Evolutionary conservation across 2,329 filamentous ascomycete species (phyloP).

Genomic region (Kalmusia sp.): DNA sequence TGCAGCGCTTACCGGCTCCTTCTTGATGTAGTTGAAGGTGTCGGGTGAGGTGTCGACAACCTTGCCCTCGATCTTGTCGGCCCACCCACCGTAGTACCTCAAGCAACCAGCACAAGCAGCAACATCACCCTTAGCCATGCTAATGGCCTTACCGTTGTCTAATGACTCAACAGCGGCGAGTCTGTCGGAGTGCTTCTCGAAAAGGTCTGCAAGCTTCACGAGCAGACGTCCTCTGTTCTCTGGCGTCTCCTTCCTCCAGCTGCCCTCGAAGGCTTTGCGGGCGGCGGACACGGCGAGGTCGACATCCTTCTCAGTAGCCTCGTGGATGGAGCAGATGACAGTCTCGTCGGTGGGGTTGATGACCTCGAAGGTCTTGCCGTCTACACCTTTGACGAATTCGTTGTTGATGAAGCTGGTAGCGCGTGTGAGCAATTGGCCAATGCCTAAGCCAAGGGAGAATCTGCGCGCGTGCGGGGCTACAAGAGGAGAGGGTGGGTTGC

Average conservation of each 20-base stretch:
- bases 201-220: constrained; percentile 78
- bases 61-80: constrained; percentile 90
- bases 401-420: constrained; percentile 92
- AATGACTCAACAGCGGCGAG: constrained; percentile 85
- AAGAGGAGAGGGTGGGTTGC: constrained; percentile 10
- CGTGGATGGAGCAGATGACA: constrained; percentile 80
- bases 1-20: constrained; percentile 68
- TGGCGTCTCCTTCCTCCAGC: constrained; percentile 73
- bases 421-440: constrained; percentile 24
- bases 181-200: constrained; percentile 78
- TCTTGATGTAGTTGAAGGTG: constrained; percentile 83
- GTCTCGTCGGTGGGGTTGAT: constrained; percentile 88
- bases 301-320: constrained; percentile 87
- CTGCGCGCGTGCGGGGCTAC: no score
- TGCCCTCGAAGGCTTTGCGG: constrained; percentile 81
- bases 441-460: no score
- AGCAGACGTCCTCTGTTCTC: constrained; percentile 73
- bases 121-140: constrained; percentile 79
- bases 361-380: constrained; percentile 91
- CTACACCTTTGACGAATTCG: constrained; percentile 82
- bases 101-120: constrained; percentile 71
- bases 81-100: constrained; percentile 89
- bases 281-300: constrained; percentile 83
- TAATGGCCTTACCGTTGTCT: constrained; percentile 85
- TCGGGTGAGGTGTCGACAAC: constrained; percentile 79